Conservation (phyloP, 805 yeast species). For the Debaryomyces prosopidis region DNA sequence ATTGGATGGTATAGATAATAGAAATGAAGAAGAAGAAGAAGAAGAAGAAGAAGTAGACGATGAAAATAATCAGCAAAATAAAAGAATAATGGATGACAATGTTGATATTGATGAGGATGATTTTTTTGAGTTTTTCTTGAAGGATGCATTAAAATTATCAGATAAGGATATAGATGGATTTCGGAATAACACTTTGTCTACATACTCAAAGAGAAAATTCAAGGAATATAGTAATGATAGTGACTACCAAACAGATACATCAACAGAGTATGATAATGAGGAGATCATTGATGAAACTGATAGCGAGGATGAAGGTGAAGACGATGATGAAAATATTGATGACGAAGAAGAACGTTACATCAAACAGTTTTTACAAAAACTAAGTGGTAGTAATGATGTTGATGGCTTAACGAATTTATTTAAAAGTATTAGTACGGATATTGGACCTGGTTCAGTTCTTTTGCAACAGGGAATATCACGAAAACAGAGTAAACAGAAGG, state of each 20-base stretch:
- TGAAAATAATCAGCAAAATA: constrained; percentile 13
- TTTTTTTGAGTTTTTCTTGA: constrained; percentile 49
- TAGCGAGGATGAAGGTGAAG: constrained; percentile 5
- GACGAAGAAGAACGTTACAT: constrained; percentile 7
- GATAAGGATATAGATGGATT: not conserved
- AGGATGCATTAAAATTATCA: constrained; percentile 7
- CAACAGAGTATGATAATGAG: constrained; percentile 6
- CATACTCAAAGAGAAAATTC: constrained; percentile 4
- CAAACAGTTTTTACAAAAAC: constrained; percentile 2
- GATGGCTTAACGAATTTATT: constrained; percentile 5
- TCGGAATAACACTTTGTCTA: not conserved
- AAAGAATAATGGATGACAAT: constrained; percentile 11
- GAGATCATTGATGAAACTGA: constrained; percentile 5
- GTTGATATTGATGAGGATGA: constrained; percentile 64
- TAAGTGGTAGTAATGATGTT: not conserved
- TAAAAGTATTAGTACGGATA: constrained; percentile 1
- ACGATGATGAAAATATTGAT: constrained; percentile 5
- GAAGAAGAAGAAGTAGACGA: constrained; percentile 4
- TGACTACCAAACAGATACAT: constrained; percentile 16
- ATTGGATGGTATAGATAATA: constrained; percentile 8
- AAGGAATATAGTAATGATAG: constrained; percentile 15
- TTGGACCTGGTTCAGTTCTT: constrained; percentile 8
- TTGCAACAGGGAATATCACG: constrained; percentile 7
- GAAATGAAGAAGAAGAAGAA: not conserved
- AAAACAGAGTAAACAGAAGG: not conserved